These are phyloP conservation scores for Penicillium tannophilum DNA, from an alignment of 495 filamentous ascomycete genomes.

Conservation along the genomic window DNA sequence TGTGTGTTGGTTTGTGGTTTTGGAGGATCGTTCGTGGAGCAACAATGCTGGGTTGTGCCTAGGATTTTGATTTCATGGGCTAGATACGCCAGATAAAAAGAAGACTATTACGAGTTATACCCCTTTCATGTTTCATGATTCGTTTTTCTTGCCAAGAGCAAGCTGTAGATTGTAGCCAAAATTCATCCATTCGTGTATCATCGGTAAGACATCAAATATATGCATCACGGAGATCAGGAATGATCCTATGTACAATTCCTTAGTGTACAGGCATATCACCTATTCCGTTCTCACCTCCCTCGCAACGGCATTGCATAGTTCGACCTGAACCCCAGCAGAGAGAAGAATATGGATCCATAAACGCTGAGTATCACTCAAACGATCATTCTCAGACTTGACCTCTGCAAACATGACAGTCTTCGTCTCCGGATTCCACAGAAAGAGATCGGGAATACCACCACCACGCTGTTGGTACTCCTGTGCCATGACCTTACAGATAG, in stretches of 20 bases:
- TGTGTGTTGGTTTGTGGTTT: constrained; percentile 31
- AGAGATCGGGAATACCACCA: constrained; percentile 88
- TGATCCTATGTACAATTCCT: neutral
- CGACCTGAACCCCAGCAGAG: constrained; percentile 80
- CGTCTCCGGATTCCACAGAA: constrained; percentile 70
- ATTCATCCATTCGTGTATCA: neutral
- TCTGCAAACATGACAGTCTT: constrained; percentile 81
- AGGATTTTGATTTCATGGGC: constrained; percentile 22
- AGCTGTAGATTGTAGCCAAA: constrained; percentile 1
- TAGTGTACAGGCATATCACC: neutral
- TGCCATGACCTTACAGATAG: constrained; percentile 88
- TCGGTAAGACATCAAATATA: neutral
- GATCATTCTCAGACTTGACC: constrained; percentile 94
- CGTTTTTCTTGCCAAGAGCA: constrained; percentile 2
- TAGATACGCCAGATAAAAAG: constrained; percentile 35
- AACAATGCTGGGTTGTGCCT: constrained; percentile 9
- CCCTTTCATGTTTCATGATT: constrained; percentile 18
- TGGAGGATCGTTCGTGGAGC: constrained; percentile 21
- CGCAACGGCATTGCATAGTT: constrained; percentile 86
- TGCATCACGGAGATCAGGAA: neutral
- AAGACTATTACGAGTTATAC: constrained; percentile 38
- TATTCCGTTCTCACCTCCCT: constrained; percentile 57
- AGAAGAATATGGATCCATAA: constrained; percentile 95
- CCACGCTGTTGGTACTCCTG: constrained; percentile 90
- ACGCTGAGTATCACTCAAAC: constrained; percentile 92